Conservation (phyloP, 148 eudicot species). For the Dysphania ambrosioides region DNA sequence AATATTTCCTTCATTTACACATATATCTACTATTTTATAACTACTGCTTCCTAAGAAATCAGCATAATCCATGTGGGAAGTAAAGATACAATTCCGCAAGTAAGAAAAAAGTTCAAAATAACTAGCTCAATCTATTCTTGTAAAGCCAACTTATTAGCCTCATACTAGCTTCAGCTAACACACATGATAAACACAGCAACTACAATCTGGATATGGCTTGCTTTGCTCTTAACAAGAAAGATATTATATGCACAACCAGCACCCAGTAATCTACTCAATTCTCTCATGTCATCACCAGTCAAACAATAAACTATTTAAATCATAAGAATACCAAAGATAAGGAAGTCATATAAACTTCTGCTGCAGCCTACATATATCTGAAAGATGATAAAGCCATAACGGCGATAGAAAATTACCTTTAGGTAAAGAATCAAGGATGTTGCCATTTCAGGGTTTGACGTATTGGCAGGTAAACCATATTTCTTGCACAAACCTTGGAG, state of each 20-base stretch:
- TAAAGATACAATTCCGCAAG: not conserved
- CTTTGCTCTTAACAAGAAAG: not conserved
- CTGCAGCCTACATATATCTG: not conserved
- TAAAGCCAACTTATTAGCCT: no score
- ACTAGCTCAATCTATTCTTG: no score
- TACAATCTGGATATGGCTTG: not conserved
- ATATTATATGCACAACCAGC: not conserved
- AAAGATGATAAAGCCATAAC: conserved; percentile 4
- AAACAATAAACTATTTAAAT: not conserved
- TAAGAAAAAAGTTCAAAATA: not conserved
- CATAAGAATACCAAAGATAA: not conserved
- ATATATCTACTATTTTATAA: not conserved
- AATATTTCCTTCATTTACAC: not conserved
- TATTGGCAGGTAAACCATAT: conserved; percentile 52
- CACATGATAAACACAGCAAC: not conserved
- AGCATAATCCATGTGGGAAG: not conserved
- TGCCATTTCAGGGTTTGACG: conserved; percentile 46
- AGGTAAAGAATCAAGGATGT: conserved; percentile 41
- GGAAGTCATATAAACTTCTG: not conserved
- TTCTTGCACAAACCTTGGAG: conserved; percentile 51
- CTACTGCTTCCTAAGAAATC: not conserved
- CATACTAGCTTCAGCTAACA: no score
- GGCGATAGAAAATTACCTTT: conserved; percentile 38
- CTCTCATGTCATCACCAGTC: not conserved
- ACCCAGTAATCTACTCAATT: not conserved